Evolutionary conservation across 139 green algal genomes (phyloP).

Genomic region (Coelastrella sp.): DNA sequence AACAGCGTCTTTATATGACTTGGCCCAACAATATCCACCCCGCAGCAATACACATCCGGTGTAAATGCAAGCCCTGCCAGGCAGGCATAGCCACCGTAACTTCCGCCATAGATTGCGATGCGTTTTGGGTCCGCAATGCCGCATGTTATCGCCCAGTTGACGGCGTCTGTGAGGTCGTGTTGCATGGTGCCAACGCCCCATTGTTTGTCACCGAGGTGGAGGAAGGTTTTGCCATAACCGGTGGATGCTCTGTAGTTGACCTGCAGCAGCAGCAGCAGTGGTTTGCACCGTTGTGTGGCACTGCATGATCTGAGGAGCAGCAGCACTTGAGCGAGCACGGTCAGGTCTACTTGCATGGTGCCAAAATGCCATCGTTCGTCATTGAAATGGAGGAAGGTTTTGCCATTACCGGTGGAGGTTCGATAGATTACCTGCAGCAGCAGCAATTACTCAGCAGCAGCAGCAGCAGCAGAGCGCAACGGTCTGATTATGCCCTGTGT

Average conservation of each 20-base stretch:
- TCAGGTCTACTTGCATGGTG: no score
- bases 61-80: constrained; percentile 37
- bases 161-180: constrained; percentile 40
- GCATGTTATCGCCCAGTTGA: not conserved
- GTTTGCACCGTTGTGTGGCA: not conserved
- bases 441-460: not conserved
- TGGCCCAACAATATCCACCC: constrained; percentile 28
- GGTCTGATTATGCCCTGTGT: not conserved
- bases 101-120: constrained; percentile 3
- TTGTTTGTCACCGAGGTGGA: constrained; percentile 22
- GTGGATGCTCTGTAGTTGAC: constrained; percentile 29
- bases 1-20: constrained; percentile 20
- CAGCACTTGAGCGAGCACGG: no score
- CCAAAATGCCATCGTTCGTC: no score
- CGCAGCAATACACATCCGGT: constrained; percentile 35
- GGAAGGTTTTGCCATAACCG: constrained; percentile 31
- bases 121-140: constrained; percentile 27
- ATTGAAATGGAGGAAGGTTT: no score
- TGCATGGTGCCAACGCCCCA: constrained; percentile 35
- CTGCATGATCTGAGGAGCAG: no score
- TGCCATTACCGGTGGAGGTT: no score
- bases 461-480: not conserved
- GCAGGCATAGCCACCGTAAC: constrained; percentile 12
- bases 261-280: not conserved
- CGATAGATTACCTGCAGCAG: not conserved